These are phyloP conservation scores for Pseudogymnoascus sp. DNA, from an alignment of 2,329 filamentous ascomycete genomes.

Conservation along the genomic window DNA sequence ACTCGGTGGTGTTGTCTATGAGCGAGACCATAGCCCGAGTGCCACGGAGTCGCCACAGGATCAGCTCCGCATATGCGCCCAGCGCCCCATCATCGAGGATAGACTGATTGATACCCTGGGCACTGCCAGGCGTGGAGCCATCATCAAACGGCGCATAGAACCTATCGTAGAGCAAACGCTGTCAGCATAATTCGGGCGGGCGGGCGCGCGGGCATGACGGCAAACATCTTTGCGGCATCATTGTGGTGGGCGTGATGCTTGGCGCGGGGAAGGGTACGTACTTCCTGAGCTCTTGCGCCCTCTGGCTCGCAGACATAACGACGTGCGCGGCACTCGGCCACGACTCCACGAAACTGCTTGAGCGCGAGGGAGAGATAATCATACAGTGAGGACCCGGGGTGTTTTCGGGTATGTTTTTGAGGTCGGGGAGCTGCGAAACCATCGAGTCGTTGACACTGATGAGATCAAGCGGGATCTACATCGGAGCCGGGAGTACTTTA, in stretches of 20 bases:
- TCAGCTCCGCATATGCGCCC: conserved; percentile 10
- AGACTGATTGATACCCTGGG: conserved; percentile 19
- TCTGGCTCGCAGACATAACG: conserved; percentile 16
- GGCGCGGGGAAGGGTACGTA: conserved; percentile 14
- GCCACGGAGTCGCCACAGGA: conserved; percentile 19
- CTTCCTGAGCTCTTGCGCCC: conserved; percentile 26
- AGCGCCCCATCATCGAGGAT: conserved; percentile 23
- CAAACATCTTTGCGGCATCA: conserved; percentile 9
- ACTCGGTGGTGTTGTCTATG: conserved; percentile 23
- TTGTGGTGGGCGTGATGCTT: neutral
- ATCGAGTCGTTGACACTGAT: neutral
- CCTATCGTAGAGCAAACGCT: conserved; percentile 12
- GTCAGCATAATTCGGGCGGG: neutral
- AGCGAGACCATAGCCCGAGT: conserved; percentile 26
- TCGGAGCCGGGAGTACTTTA: neutral
- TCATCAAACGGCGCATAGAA: conserved; percentile 23
- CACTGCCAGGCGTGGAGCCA: conserved; percentile 2
- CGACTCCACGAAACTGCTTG: conserved; percentile 2
- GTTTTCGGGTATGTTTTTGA: neutral
- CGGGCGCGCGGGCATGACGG: neutral
- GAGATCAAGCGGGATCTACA: conserved; percentile 6
- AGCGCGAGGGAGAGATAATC: conserved; percentile 6
- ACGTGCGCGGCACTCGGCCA: neutral
- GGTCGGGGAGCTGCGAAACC: neutral
- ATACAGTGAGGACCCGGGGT: neutral